Base-by-base conservation (phyloP, 1,284 basidiomycete species). In the Vanrija sp. region DNA sequence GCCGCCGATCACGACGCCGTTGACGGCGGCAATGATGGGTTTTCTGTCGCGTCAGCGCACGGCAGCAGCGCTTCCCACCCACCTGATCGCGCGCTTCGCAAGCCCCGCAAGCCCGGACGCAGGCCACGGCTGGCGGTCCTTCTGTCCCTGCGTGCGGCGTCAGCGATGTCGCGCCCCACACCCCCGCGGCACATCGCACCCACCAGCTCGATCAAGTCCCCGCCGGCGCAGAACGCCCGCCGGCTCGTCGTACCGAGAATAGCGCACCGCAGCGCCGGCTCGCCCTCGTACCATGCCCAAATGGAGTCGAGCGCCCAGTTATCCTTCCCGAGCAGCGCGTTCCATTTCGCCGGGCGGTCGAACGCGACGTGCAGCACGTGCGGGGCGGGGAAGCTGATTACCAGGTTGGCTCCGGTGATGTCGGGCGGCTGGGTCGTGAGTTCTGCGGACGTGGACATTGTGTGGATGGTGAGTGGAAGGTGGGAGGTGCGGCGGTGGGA, bases 281-380 rank as follows among this genome's bases (percentile, higher is more conserved):
- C 58, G 19, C 21, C 15, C 54, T 59, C 58, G 48, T 55, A 59
- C 58, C 58, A 59, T 18, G 43, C 45, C 53, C 53, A 55, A 8
- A 59, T 12, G 2, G 19, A 42, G 44, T 52, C 42, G 40, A 59
- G 43, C 12, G 51, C 21, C 25, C 26, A 38, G 34, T 39, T 55
- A 39, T 38, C 42, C 16, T 42, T 21, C 2, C 21, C 38, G n/a
- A 21, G 43, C 5, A 59, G 50, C 6, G 58, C 58, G 51, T 59
- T 59, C 28, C 28, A 55, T 29, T 59, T 49, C 6, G 26, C 23
- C 28, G 58, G 58, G 7, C 54, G 50, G 58, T 59, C 26, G 4
- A 59, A 18, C 5, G 58, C 58, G 28, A 59, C 58, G 48, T 59
- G 58, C 19, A 59, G 43, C 12, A 59, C 28, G 26, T 53, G 54